Evolutionary conservation across 2,329 filamentous ascomycete genomes (phyloP).

Genomic region (Plectosphaerella cucumerina): DNA sequence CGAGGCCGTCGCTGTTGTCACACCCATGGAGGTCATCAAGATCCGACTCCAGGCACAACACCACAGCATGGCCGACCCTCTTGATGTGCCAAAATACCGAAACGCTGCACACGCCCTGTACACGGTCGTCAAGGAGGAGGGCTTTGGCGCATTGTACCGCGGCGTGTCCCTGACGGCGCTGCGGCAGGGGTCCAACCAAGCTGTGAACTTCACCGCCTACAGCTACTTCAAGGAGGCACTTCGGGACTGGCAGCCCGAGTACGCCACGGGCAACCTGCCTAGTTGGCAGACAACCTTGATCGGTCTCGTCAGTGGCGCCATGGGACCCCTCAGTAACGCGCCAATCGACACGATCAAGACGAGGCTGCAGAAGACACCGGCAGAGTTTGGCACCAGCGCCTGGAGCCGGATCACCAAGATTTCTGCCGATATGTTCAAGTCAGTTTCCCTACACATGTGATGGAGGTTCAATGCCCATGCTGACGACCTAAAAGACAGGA

Average conservation of each 20-base stretch:
- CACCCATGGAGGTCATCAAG: slow-evolving; percentile 99
- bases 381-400: slow-evolving; percentile 75
- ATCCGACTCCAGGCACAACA: slow-evolving; percentile 97
- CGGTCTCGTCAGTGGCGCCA: slow-evolving; percentile 85
- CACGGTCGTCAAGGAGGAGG: slow-evolving; percentile 90
- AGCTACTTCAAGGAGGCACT: slow-evolving; percentile 83
- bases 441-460: slow-evolving; percentile 19
- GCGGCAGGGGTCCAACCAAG: slow-evolving; percentile 94
- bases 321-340: slow-evolving; percentile 93
- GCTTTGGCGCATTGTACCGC: slow-evolving; percentile 80
- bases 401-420: slow-evolving; percentile 75
- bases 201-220: slow-evolving; percentile 98
- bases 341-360: slow-evolving; percentile 99
- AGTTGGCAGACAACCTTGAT: slow-evolving; percentile 89
- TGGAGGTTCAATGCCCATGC: not conserved
- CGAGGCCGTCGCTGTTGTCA: slow-evolving; percentile 93
- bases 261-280: slow-evolving; percentile 62
- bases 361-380: slow-evolving; percentile 83
- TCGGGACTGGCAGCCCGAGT: slow-evolving; percentile 68
- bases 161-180: slow-evolving; percentile 91
- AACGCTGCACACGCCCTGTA: slow-evolving; percentile 82
- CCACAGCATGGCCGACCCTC: slow-evolving; percentile 94
- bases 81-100: slow-evolving; percentile 95
- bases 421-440: slow-evolving; percentile 79
- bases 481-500: slow-evolving; percentile 66